phyloP scores from a whole-genome alignment of 768 basidiomycete genomes.

The Lactarius tabidus region DNA sequence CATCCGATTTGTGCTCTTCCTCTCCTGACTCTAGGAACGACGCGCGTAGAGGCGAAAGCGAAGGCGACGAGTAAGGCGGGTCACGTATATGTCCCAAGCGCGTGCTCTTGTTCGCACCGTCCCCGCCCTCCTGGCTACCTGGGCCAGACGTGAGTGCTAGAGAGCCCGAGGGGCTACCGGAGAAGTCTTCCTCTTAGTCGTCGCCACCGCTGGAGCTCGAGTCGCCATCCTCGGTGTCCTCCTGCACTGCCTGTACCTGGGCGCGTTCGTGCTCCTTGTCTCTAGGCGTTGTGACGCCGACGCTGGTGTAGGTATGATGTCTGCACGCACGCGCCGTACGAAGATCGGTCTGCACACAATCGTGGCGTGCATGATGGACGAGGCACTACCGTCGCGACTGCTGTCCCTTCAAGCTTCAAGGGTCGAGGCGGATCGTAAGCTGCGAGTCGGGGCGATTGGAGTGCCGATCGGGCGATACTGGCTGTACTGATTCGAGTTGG shows the following conservation, averaged over 20 bases:
- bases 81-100: neutral
- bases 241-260: slow-evolving; percentile 4
- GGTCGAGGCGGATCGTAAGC: slow-evolving; percentile 19
- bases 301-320: slow-evolving; percentile 14
- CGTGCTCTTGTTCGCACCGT: slow-evolving; percentile 16
- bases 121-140: slow-evolving; percentile 20
- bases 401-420: slow-evolving; percentile 17
- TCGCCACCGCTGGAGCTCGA: slow-evolving; percentile 22
- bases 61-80: slow-evolving; percentile 9
- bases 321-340: slow-evolving; percentile 23
- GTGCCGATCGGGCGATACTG: neutral
- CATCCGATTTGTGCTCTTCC: neutral
- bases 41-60: slow-evolving; percentile 17
- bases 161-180: slow-evolving; percentile 16
- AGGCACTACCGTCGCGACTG: slow-evolving; percentile 21
- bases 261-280: neutral
- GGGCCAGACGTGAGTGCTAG: slow-evolving; percentile 23
- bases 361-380: slow-evolving; percentile 24
- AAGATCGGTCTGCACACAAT: slow-evolving; percentile 25
- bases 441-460: slow-evolving; percentile 13
- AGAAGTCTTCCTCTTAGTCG: slow-evolving; percentile 5
- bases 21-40: slow-evolving; percentile 11
- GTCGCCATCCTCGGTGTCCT: slow-evolving; percentile 14
- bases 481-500: slow-evolving; percentile 5
- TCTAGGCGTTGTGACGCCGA: neutral